Evolutionary conservation across 1,284 basidiomycete genomes (phyloP).

Genomic region (Apiotrichum akiyoshidainum): DNA sequence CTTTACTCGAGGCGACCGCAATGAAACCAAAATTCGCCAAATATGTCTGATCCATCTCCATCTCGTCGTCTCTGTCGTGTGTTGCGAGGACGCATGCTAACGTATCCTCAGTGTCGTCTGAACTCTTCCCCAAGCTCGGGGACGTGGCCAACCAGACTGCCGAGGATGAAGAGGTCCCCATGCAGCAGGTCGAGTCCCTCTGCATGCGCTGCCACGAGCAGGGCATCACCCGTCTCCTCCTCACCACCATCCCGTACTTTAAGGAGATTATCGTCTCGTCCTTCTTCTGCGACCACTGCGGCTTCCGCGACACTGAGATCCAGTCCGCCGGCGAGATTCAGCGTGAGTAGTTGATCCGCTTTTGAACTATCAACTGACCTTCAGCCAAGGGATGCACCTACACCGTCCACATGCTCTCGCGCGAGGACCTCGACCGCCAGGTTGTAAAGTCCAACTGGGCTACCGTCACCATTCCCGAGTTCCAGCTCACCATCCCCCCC

Average conservation of each 20-base stretch:
- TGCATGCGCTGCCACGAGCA: constrained; percentile 93
- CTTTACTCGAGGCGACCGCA: constrained; percentile 19
- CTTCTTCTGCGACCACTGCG: constrained; percentile 93
- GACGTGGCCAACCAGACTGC: constrained; percentile 43
- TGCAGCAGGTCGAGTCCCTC: constrained; percentile 82
- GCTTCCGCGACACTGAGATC: constrained; percentile 86
- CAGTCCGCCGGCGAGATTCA: constrained; percentile 86
- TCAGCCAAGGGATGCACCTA: constrained; percentile 59
- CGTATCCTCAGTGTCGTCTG: constrained; percentile 3
- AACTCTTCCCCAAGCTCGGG: constrained; percentile 46
- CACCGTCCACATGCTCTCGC: constrained; percentile 72
- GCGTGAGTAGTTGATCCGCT: constrained; percentile 56
- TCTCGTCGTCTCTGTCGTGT: not conserved
- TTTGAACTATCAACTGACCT: not conserved
- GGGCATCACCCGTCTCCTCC: constrained; percentile 85
- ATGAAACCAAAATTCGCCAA: constrained; percentile 48
- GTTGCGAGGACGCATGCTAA: not conserved
- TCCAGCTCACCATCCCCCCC: constrained; percentile 85
- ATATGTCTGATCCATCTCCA: constrained; percentile 37
- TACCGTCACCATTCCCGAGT: constrained; percentile 79
- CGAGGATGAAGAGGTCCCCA: constrained; percentile 56
- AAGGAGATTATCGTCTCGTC: constrained; percentile 93
- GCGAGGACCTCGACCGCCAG: constrained; percentile 84
- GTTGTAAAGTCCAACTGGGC: constrained; percentile 85
- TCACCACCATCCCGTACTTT: constrained; percentile 96